Conservation (phyloP, 352 stramenopile species). For the Phytophthora boehmeriae region DNA sequence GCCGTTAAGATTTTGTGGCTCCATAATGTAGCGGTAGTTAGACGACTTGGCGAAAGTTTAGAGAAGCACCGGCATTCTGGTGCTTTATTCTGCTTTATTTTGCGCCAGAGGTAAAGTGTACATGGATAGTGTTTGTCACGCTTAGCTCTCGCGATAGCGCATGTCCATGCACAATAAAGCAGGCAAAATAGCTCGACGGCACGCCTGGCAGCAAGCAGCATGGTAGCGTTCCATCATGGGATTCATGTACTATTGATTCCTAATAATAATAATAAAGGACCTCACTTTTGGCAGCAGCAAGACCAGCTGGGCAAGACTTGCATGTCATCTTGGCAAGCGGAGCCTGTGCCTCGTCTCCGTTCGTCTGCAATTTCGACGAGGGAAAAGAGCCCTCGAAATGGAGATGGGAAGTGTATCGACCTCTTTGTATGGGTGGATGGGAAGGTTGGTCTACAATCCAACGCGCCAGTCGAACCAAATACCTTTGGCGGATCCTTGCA, state of each 20-base stretch:
- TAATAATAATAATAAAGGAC: too few species aligned
- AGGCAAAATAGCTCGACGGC: too few species aligned
- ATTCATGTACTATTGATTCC: too few species aligned
- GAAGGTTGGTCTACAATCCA: not conserved
- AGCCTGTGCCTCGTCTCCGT: not conserved
- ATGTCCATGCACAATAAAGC: too few species aligned
- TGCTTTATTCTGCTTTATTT: too few species aligned
- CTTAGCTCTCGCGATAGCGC: too few species aligned
- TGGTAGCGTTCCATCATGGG: too few species aligned
- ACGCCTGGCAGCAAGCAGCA: too few species aligned
- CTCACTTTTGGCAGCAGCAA: too few species aligned
- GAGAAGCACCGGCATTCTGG: not conserved
- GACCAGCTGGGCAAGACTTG: not conserved
- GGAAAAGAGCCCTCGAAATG: too few species aligned
- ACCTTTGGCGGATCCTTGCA: not conserved
- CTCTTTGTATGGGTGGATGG: constrained; percentile 2
- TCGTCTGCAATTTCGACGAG: constrained; percentile 1
- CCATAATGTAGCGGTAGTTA: not conserved
- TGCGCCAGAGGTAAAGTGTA: too few species aligned
- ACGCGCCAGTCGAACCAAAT: not conserved
- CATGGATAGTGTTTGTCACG: too few species aligned
- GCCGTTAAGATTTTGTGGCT: not conserved
- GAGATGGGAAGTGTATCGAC: not conserved
- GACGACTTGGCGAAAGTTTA: not conserved
- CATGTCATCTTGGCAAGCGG: not conserved